Evolutionary conservation across 208 protist species (phyloP).

Genomic region (Dictyostelium gargantuum): DNA sequence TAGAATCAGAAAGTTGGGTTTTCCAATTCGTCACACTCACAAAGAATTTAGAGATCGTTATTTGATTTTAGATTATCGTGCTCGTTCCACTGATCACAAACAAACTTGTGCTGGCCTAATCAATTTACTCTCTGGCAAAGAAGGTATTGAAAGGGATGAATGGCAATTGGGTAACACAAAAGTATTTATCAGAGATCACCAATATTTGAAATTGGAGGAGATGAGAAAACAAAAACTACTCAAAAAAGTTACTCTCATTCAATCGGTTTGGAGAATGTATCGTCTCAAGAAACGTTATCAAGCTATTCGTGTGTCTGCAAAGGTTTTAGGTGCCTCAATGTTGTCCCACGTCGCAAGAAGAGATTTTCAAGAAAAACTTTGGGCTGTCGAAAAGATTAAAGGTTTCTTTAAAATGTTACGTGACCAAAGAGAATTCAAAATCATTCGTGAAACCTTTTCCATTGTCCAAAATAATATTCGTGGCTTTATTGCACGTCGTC

Average conservation of each 20-base stretch:
- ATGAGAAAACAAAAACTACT: conserved; percentile 41
- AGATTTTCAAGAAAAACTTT: neutral
- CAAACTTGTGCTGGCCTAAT: neutral
- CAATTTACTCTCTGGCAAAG: neutral
- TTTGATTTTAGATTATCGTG: conserved; percentile 52
- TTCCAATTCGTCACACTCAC: conserved; percentile 83
- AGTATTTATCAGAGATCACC: conserved; percentile 91
- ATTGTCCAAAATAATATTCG: neutral
- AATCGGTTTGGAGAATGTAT: conserved; percentile 21
- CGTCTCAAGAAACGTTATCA: neutral
- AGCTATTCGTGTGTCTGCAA: neutral
- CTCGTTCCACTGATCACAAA: neutral
- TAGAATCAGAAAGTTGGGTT: conserved; percentile 83
- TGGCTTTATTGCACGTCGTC: neutral
- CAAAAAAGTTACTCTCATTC: neutral
- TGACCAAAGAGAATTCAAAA: neutral
- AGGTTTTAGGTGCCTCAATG: neutral
- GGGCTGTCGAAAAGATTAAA: conserved; percentile 20
- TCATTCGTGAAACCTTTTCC: neutral
- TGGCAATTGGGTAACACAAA: conserved; percentile 86
- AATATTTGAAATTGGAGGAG: conserved; percentile 77
- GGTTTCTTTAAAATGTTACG: conserved; percentile 1
- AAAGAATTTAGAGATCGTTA: conserved; percentile 82
- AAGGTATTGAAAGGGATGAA: conserved; percentile 68
- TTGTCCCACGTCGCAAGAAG: neutral